Conservation (phyloP, 176 grass and related monocot species). For the Oryza glumipatula region DNA sequence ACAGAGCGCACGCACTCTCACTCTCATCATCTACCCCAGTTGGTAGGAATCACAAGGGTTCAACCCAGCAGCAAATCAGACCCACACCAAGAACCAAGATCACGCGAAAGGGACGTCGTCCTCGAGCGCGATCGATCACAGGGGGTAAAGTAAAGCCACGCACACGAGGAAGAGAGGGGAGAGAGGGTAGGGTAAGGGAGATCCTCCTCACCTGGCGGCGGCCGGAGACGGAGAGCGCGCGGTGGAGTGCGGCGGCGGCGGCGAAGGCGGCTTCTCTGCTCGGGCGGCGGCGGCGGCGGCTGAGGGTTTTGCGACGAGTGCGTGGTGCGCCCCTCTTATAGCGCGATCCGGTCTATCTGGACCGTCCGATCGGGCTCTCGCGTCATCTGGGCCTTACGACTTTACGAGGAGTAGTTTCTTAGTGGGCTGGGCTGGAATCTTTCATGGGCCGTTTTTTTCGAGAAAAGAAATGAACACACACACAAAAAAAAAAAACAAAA, state of each 20-base stretch:
- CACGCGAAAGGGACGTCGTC: neutral
- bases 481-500: neutral
- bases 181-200: neutral
- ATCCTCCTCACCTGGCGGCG: neutral
- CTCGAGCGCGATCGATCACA: neutral
- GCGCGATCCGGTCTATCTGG: neutral
- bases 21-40: neutral
- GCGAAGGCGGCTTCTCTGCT: neutral
- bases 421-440: neutral
- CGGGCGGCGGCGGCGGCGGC: constrained; percentile 5
- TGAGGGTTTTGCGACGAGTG: neutral
- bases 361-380: constrained; percentile 8
- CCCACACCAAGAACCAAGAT: neutral
- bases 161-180: neutral
- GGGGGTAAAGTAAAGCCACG: no score
- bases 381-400: neutral
- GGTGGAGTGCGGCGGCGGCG: neutral
- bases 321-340: neutral
- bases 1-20: no score
- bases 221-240: neutral
- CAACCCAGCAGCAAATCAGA: neutral
- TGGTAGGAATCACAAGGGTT: neutral
- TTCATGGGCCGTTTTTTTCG: neutral
- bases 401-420: neutral
- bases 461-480: neutral